Conservation (phyloP, 2,329 filamentous ascomycete species). For the Onygenales sp. region DNA sequence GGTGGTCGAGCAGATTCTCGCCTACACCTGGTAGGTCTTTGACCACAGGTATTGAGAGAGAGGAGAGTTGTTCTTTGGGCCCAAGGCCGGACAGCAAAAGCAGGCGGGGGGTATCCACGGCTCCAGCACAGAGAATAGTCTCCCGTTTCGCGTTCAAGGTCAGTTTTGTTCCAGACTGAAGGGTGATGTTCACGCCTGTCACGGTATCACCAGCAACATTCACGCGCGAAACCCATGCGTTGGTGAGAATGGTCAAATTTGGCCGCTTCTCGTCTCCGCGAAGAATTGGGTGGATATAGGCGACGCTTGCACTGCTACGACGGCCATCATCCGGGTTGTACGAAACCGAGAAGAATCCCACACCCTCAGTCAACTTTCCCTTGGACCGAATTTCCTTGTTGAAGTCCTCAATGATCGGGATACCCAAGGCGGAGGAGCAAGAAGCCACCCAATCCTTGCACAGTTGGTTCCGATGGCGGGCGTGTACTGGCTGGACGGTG, state of each 20-base stretch:
- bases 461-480: constrained; percentile 77
- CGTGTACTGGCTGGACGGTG: constrained; percentile 81
- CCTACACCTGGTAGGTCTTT: constrained; percentile 54
- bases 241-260: constrained; percentile 78
- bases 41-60: constrained; percentile 48
- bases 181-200: constrained; percentile 61
- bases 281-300: constrained; percentile 87
- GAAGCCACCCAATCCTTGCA: constrained; percentile 83
- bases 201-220: constrained; percentile 62
- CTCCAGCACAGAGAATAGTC: constrained; percentile 70
- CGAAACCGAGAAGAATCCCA: constrained; percentile 83
- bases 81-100: constrained; percentile 47
- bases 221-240: constrained; percentile 77
- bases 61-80: constrained; percentile 41
- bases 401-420: constrained; percentile 77
- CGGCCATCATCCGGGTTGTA: constrained; percentile 85
- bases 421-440: constrained; percentile 67
- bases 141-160: constrained; percentile 57
- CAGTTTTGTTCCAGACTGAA: constrained; percentile 50
- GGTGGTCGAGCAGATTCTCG: constrained; percentile 56
- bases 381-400: constrained; percentile 70
- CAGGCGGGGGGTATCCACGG: constrained; percentile 68
- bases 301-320: constrained; percentile 77
- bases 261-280: constrained; percentile 71
- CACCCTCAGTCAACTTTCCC: constrained; percentile 63